Evolutionary conservation across 306 rosid genomes (phyloP).

Genomic region (Quercus variabilis): DNA sequence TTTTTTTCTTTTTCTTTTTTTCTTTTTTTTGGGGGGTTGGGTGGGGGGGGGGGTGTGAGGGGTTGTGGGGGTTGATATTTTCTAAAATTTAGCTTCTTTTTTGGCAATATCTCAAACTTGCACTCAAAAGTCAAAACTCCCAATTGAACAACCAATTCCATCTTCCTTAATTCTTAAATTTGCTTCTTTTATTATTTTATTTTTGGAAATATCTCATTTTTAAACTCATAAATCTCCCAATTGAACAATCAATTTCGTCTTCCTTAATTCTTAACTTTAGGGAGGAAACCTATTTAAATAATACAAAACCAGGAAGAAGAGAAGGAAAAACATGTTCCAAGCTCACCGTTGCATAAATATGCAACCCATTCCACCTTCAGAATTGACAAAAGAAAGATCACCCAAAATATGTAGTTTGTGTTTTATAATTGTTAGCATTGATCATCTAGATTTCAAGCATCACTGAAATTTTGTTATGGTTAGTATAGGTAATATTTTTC

Average conservation of each 20-base stretch:
- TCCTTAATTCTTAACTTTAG: neutral
- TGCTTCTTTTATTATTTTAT: too few species aligned
- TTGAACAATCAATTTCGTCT: neutral
- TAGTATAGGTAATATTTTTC: neutral
- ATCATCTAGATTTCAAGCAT: neutral
- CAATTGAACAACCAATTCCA: too few species aligned
- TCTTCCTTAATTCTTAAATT: too few species aligned
- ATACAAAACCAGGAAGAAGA: too few species aligned
- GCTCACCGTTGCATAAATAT: too few species aligned
- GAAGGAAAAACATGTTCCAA: too few species aligned
- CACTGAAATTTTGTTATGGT: neutral
- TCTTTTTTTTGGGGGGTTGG: neutral
- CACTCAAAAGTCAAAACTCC: too few species aligned
- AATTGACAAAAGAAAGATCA: neutral
- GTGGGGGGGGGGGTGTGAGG: neutral
- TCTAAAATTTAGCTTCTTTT: too few species aligned
- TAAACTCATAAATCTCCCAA: neutral
- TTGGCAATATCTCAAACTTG: too few species aligned
- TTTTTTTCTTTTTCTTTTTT: accelerated
- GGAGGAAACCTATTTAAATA: too few species aligned
- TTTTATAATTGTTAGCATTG: neutral
- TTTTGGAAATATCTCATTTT: neutral
- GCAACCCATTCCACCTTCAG: too few species aligned
- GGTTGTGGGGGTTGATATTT: too few species aligned
- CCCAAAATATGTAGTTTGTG: neutral